Evolutionary conservation across 2,329 filamentous ascomycete genomes (phyloP), one percentile per base, ranked within the genome.

Genomic region (Colletotrichum sp.): DNA sequence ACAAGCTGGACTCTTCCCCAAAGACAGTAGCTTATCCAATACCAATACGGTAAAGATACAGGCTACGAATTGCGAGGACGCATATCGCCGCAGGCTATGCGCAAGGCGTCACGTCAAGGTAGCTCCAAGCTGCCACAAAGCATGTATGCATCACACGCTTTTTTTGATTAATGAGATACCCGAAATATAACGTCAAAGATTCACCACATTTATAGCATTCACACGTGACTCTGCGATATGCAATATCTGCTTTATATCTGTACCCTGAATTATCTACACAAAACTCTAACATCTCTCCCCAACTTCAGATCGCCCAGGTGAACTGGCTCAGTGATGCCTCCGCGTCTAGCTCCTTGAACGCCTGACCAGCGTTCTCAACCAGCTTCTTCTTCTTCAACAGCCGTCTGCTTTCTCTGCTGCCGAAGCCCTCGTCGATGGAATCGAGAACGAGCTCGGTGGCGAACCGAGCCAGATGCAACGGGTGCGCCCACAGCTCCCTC

Each of bases 161-260:
- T 68, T 68, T 30, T 8, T 59, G 28, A 68, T 30, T 59, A 68
- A 68, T 30, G 30, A 68, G 65, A 68, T 68, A 68, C 65, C 65
- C 65, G 48, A 57, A 68, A 52, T 62, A 44, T 26, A 68, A 59
- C 26, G 65, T 30, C 59, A 30, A 32, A 57, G 30, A 68, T 15
- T 52, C 44, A 22, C n/a, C 10, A 22, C 39, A 7, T 48, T n/a
- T n/a, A n/a, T 7, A 12, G 3, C 39, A 48, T 6, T 48, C 9
- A 1, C 3, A n/a, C 44, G 44, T 48, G 44, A 48, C 10, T 22
- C 12, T 10, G 18, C 8, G 9, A 9, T 10, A 48, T 22, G 16
- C 9, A 22, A 1, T 3, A 22, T n/a, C 5, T 12, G 44, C 9
- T 22, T 48, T n/a, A 18, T 7, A 48, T 48, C 44, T 22, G 44